Evolutionary conservation across 1,284 basidiomycete genomes (phyloP).

Genomic region (Malassezia yamatoensis): DNA sequence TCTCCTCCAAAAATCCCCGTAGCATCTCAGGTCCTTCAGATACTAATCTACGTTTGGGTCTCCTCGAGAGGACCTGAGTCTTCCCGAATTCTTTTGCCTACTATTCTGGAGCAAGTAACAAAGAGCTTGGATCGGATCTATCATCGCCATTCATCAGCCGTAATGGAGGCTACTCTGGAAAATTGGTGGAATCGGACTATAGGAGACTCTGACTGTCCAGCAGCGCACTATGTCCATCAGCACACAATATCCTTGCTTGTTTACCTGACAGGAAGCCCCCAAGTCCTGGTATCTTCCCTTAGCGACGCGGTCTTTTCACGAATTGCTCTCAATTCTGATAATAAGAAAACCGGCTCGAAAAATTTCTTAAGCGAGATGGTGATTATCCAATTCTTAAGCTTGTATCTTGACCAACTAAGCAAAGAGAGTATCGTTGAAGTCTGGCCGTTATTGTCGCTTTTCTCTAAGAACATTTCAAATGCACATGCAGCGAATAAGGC

Average conservation of each 20-base stretch:
- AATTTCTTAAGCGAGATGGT: constrained; percentile 26
- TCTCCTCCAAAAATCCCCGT: constrained; percentile 1
- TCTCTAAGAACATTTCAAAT: constrained; percentile 67
- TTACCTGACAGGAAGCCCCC: constrained; percentile 66
- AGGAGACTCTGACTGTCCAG: background rate
- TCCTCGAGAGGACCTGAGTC: constrained; percentile 1
- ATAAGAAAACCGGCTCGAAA: background rate
- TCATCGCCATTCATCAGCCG: constrained; percentile 64
- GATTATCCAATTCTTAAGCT: constrained; percentile 75
- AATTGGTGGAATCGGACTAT: constrained; percentile 56
- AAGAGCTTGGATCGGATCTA: constrained; percentile 66
- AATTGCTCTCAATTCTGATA: constrained; percentile 14
- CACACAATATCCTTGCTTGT: constrained; percentile 10
- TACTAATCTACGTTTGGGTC: constrained; percentile 28
- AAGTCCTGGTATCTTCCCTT: constrained; percentile 76
- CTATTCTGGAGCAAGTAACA: background rate
- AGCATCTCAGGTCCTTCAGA: constrained; percentile 21
- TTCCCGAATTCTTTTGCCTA: background rate
- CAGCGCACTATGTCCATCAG: background rate
- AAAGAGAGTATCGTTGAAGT: constrained; percentile 81
- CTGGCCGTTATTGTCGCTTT: constrained; percentile 61
- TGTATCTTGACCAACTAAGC: constrained; percentile 73
- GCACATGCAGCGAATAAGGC: constrained; percentile 21
- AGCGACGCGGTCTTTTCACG: constrained; percentile 56
- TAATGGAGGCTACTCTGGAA: constrained; percentile 68